Evolutionary conservation across 2,329 filamentous ascomycete species (phyloP), one percentile per base, ranked within the genome.

Genomic region (Penicillium decumbens): DNA sequence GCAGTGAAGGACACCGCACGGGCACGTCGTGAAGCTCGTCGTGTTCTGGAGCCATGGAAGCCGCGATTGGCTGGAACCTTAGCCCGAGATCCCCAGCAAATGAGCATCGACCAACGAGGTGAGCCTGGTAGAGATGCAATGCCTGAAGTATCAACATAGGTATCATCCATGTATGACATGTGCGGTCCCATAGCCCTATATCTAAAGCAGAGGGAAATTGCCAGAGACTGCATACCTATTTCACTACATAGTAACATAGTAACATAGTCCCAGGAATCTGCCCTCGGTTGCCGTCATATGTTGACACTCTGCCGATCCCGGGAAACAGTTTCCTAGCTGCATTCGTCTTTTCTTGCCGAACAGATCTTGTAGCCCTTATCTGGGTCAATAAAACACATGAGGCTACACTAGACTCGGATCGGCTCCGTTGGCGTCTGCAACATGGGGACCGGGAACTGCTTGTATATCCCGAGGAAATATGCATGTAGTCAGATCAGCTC

Each of bases 321-420:
- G 52, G 54, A 55, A 23, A 53, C 41, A 41, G 46, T 18, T 49
- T 54, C 49, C 50, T 45, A 28, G 27, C 28, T 37, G 20, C 24
- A 37, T 40, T 49, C 35, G 42, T 12, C 25, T 37, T 18, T 12
- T 13, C 9, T 18, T 41, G 3, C 43, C 27, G 38, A 40, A 20
- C 37, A 42, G 45, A 50, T 39, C 30, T 28, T 42, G 6, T 27
- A 30, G 8, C 35, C 8, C 20, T 20, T 13, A 45, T 44, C 32
- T 33, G 24, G 13, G 47, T 40, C 23, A 41, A 48, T 50, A 28
- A 42, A 50, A 1, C 15, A 18, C 15, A 18, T 18, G 15, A 18
- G 15, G 15, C 8, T 33, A 44, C 41, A 43, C 48, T 49, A 51
- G 39, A 42, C 30, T 49, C 43, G 10, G 45, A 49, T 49, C 40